A percentile compares a stretch with the other conserved stretches of the same genome.
Evolutionary conservation across 345 rosid genomes (phyloP).

Genomic region (Melaleuca quinquenervia): DNA sequence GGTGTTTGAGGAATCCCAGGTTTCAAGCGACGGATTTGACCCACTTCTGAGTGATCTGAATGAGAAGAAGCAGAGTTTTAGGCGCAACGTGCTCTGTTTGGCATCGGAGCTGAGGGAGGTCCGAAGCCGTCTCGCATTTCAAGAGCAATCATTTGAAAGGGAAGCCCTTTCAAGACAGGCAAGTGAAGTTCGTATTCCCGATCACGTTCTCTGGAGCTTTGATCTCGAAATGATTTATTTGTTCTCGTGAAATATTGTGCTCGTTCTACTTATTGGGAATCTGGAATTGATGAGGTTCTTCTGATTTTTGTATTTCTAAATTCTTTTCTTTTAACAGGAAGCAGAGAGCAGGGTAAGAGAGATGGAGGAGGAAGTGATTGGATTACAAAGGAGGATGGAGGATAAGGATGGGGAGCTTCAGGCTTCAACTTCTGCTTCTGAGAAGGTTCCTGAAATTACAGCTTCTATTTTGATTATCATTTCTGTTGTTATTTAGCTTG

Average conservation of each 20-base stretch:
- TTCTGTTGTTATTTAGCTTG: not conserved
- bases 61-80: conserved; percentile 84
- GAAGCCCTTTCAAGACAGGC: conserved; percentile 75
- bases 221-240: not conserved
- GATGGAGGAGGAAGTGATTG: conserved; percentile 50
- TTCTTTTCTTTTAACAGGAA: conserved; percentile 30
- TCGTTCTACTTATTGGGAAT: not conserved
- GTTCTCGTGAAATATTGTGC: conserved; percentile 1
- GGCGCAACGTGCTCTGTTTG: conserved; percentile 72
- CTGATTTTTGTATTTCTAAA: not conserved
- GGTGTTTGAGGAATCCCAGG: conserved; percentile 9
- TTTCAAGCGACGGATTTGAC: conserved; percentile 39
- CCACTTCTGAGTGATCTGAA: conserved; percentile 77
- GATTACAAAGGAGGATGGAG: conserved; percentile 40
- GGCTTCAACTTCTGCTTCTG: conserved; percentile 53
- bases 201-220: not conserved
- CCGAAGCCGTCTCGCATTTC: conserved; percentile 56
- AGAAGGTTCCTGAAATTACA: conserved; percentile 37
- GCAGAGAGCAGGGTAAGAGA: conserved; percentile 63
- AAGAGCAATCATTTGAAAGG: conserved; percentile 54
- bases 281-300: conserved; percentile 15
- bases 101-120: conserved; percentile 81
- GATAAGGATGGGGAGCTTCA: conserved; percentile 52
- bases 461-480: not conserved
- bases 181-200: conserved; percentile 8